A percentile compares a stretch with the other conserved stretches of the same genome.
These are phyloP conservation scores for Diddensiella transvaalensis DNA, from an alignment of 805 yeast species.

Conservation along the genomic window DNA sequence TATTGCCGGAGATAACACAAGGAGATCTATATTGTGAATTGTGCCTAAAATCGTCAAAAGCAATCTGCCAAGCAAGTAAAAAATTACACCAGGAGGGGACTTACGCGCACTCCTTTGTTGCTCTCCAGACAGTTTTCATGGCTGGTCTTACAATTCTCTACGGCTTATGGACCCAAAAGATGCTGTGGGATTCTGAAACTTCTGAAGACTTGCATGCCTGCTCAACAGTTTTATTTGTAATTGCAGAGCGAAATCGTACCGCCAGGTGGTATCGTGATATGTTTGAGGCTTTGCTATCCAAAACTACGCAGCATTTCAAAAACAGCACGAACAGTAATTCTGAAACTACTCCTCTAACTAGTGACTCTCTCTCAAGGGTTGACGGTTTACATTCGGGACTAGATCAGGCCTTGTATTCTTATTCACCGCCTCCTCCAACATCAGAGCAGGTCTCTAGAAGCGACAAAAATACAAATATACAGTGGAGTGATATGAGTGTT, in stretches of 20 bases:
- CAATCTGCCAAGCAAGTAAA: slow-evolving; percentile 8
- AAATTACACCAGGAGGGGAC: slow-evolving; percentile 7
- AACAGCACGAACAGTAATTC: neutral
- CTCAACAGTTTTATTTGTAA: slow-evolving; percentile 12
- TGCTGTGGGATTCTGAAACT: slow-evolving; percentile 5
- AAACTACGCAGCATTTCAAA: slow-evolving; percentile 8
- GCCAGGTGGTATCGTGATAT: slow-evolving; percentile 7
- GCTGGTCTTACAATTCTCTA: slow-evolving; percentile 11
- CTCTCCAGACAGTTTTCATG: slow-evolving; percentile 12
- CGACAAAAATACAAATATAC: neutral
- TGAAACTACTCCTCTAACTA: neutral
- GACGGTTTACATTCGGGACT: neutral
- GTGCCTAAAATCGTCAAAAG: slow-evolving; percentile 9
- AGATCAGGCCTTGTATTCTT: neutral
- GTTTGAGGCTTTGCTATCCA: slow-evolving; percentile 10
- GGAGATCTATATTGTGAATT: neutral
- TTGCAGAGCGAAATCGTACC: slow-evolving; percentile 7
- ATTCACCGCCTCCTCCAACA: neutral
- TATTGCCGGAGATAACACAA: neutral
- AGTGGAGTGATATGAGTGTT: slow-evolving; percentile 1
- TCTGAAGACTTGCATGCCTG: slow-evolving; percentile 12
- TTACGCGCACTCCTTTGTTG: slow-evolving; percentile 10
- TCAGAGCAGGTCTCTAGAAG: neutral
- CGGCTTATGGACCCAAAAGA: slow-evolving; percentile 15
- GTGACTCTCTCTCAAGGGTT: too few species aligned